Evolutionary conservation across 2,329 filamentous ascomycete genomes (phyloP).

Genomic region (Didymella pomorum): DNA sequence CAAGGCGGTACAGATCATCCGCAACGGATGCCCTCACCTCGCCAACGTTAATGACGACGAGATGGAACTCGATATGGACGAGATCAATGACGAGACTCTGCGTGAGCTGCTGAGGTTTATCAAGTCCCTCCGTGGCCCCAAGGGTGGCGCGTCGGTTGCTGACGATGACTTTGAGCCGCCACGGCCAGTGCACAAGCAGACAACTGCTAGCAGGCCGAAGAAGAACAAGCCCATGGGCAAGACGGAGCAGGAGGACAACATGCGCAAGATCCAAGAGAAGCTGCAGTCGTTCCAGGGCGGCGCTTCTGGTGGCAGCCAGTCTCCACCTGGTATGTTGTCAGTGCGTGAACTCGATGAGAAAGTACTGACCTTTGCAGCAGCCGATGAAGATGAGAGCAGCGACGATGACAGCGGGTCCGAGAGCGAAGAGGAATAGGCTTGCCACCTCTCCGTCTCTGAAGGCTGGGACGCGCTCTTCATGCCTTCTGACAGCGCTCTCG

Average conservation of each 20-base stretch:
- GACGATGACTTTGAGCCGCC: conserved; percentile 61
- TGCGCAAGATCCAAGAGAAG: conserved; percentile 68
- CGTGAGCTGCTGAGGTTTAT: conserved; percentile 65
- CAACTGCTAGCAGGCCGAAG: conserved; percentile 64
- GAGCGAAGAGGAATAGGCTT: conserved; percentile 54
- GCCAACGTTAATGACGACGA: conserved; percentile 63
- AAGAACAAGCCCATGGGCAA: conserved; percentile 83
- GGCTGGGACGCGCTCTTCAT: not conserved
- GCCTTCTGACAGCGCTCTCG: conserved; percentile 8
- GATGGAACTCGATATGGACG: conserved; percentile 71
- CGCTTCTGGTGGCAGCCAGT: conserved; percentile 57
- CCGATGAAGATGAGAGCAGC: conserved; percentile 59
- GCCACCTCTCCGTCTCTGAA: not conserved
- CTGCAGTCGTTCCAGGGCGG: conserved; percentile 53
- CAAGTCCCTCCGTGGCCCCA: conserved; percentile 51
- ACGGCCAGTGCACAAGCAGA: conserved; percentile 46
- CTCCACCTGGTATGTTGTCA: conserved; percentile 49
- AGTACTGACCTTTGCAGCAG: conserved; percentile 37
- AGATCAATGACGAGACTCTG: conserved; percentile 63
- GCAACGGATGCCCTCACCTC: conserved; percentile 78
- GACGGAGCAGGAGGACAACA: conserved; percentile 72
- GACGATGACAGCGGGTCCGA: conserved; percentile 63
- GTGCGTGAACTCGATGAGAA: conserved; percentile 18
- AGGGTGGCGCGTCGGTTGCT: conserved; percentile 46
- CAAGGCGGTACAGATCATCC: conserved; percentile 87